Conservation (phyloP, 176 grass and related monocot species). For the Olyra latifolia region DNA sequence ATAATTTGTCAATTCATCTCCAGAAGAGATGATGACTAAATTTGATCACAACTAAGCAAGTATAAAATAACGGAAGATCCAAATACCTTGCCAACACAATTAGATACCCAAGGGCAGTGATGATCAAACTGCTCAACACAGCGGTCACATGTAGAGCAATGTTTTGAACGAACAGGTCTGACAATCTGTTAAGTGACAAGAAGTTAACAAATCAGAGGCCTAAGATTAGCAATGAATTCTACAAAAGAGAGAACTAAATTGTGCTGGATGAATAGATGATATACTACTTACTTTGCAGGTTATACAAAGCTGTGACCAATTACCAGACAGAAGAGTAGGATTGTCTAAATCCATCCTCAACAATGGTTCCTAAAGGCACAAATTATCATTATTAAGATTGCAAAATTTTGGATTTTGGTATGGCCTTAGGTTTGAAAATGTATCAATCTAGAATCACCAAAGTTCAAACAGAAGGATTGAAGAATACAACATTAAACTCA, state of each 20-base stretch:
- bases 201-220: constrained; percentile 32
- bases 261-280: neutral
- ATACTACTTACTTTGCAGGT: constrained; percentile 87
- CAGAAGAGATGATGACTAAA: neutral
- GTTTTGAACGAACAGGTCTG: constrained; percentile 89
- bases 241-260: constrained; percentile 17
- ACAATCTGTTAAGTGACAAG: constrained; percentile 70
- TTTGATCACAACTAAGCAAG: constrained; percentile 5
- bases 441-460: neutral
- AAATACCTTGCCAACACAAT: constrained; percentile 97
- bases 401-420: constrained; percentile 27
- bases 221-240: constrained; percentile 24
- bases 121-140: constrained; percentile 99
- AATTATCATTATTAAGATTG: constrained; percentile 2
- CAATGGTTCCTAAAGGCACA: constrained; percentile 81
- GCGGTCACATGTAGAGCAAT: constrained; percentile 96
- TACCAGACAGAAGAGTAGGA: constrained; percentile 80
- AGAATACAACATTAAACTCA: constrained; percentile 33
- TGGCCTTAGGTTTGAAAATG: constrained; percentile 11
- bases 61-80: constrained; percentile 25
- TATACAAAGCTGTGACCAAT: constrained; percentile 95
- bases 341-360: constrained; percentile 86
- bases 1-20: constrained; percentile 14
- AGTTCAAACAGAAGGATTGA: constrained; percentile 20
- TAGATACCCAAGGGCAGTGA: constrained; percentile 99